Percentiles rank a stretch among this genome's conserved stretches.
Evolutionary conservation across 768 basidiomycete genomes (phyloP).

Genomic region (Chalciporus sphaerocephalus): DNA sequence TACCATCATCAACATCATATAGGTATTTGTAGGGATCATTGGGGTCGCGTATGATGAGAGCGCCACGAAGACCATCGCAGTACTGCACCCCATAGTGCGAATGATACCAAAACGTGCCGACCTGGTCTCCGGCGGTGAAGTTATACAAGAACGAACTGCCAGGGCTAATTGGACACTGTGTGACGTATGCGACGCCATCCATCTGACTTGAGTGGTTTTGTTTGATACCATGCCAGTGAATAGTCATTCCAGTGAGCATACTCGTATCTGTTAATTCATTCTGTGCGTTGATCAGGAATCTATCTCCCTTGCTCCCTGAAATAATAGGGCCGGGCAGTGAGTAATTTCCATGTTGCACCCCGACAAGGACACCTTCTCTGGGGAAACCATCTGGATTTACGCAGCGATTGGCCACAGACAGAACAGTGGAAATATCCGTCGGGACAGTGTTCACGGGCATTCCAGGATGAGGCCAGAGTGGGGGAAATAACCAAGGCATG

Average conservation of each 20-base stretch:
- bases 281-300: conserved; percentile 15
- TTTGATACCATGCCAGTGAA: conserved; percentile 29
- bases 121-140: conserved; percentile 29
- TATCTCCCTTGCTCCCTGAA: conserved; percentile 33
- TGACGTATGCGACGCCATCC: conserved; percentile 37
- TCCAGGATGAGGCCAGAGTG: not conserved
- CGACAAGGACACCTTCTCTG: conserved; percentile 33
- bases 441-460: not conserved
- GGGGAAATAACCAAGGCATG: not conserved
- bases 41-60: conserved; percentile 41
- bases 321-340: conserved; percentile 40
- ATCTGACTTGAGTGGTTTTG: conserved; percentile 20
- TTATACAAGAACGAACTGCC: conserved; percentile 34
- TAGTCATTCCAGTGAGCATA: conserved; percentile 18
- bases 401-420: conserved; percentile 4
- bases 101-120: conserved; percentile 40
- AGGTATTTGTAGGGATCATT: conserved; percentile 16
- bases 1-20: conserved; percentile 24
- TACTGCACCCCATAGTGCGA: conserved; percentile 19
- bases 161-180: conserved; percentile 38
- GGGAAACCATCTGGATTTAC: conserved; percentile 13
- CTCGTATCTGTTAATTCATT: conserved; percentile 18
- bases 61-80: conserved; percentile 44
- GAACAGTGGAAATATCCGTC: not conserved
- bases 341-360: conserved; percentile 18